These are phyloP conservation scores for Tanacetum coccineum DNA, from an alignment of 129 eudicot species.

Conservation along the genomic window DNA sequence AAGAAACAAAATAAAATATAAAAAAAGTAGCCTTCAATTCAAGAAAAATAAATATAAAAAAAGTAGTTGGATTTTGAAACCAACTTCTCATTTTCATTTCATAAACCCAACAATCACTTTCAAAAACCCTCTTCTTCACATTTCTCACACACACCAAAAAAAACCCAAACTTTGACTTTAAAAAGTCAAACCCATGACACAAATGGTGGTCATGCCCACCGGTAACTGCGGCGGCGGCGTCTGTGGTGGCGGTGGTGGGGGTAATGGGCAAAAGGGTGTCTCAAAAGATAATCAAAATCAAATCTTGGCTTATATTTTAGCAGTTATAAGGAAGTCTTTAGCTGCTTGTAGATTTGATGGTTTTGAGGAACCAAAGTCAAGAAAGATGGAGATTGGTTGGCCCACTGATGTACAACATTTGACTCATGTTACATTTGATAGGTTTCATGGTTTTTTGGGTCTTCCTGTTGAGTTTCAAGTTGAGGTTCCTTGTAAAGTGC, in stretches of 20 bases:
- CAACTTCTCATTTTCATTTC: slow-evolving; percentile 21
- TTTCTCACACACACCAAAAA: not conserved
- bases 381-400: slow-evolving; percentile 82
- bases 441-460: slow-evolving; percentile 86
- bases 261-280: not conserved
- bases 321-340: slow-evolving; percentile 85
- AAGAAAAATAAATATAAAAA: not conserved
- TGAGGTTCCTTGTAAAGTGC: slow-evolving; percentile 71
- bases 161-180: not conserved
- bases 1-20: not conserved
- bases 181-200: slow-evolving; percentile 27
- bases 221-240: slow-evolving; percentile 16
- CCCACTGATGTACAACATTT: slow-evolving; percentile 88
- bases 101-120: slow-evolving; percentile 5
- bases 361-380: slow-evolving; percentile 28
- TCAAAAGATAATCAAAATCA: not conserved
- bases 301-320: slow-evolving; percentile 37
- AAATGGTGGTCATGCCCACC: slow-evolving; percentile 50
- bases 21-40: not conserved
- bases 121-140: slow-evolving; percentile 15
- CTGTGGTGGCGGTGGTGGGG: not conserved
- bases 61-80: slow-evolving; percentile 29
- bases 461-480: slow-evolving; percentile 84
- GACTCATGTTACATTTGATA: slow-evolving; percentile 87
- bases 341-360: slow-evolving; percentile 70